phyloP scores from a whole-genome alignment of 768 basidiomycete genomes.

The Tricholomella constricta region DNA sequence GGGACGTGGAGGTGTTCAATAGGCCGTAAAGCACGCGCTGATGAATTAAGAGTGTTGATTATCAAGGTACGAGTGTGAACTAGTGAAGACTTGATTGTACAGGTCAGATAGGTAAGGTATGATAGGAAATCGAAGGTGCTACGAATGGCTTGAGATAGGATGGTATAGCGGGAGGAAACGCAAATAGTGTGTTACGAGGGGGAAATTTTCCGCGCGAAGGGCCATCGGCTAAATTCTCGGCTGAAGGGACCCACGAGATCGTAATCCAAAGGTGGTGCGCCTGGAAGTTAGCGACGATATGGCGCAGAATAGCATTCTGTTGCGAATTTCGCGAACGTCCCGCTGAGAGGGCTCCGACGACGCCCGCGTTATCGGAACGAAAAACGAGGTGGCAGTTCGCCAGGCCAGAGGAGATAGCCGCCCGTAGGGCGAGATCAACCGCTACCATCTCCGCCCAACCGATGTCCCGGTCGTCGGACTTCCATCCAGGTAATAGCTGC shows the following conservation, averaged over 20 bases:
- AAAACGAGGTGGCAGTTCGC: slow-evolving; percentile 28
- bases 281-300: slow-evolving; percentile 24
- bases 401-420: slow-evolving; percentile 22
- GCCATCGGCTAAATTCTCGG: slow-evolving; percentile 1
- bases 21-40: too few relatives aligned
- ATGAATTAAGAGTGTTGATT: too few relatives aligned
- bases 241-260: slow-evolving; percentile 25
- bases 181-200: background rate
- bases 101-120: too few relatives aligned
- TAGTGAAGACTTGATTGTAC: too few relatives aligned
- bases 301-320: slow-evolving; percentile 29
- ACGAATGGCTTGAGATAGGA: background rate
- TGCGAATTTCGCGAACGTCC: slow-evolving; percentile 27
- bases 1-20: too few relatives aligned
- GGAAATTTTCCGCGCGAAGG: slow-evolving; percentile 22
- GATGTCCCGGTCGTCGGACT: slow-evolving; percentile 28
- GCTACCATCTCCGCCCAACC: slow-evolving; percentile 48
- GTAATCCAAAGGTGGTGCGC: slow-evolving; percentile 26
- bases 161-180: background rate
- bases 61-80: too few relatives aligned
- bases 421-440: slow-evolving; percentile 35
- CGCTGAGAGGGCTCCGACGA: slow-evolving; percentile 25
- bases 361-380: slow-evolving; percentile 38
- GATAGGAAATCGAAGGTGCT: slow-evolving; percentile 12
- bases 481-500: slow-evolving; percentile 29